Evolutionary conservation across 768 basidiomycete species (phyloP).

Genomic region (Boletellus sp.): DNA sequence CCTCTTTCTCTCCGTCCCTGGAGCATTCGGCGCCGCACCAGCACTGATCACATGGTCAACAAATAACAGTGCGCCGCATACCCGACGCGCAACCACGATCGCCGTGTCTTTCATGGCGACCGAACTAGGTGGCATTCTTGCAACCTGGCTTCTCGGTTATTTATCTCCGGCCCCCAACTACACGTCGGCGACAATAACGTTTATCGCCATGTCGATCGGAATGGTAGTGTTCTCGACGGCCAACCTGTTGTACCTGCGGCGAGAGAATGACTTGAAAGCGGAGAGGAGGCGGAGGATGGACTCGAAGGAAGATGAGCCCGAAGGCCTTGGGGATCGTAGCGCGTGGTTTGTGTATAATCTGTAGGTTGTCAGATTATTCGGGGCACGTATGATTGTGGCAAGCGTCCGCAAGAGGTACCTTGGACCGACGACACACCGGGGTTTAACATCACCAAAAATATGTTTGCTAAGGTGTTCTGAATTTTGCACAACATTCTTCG

Average conservation of each 20-base stretch:
- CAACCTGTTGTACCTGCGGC: slow-evolving; percentile 40
- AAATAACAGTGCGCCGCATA: slow-evolving; percentile 58
- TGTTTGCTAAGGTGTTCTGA: slow-evolving; percentile 54
- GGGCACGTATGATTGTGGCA: no score
- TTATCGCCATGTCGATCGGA: slow-evolving; percentile 35
- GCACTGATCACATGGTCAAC: slow-evolving; percentile 56
- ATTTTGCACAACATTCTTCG: slow-evolving; percentile 39
- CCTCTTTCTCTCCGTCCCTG: slow-evolving; percentile 53
- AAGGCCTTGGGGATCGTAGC: slow-evolving; percentile 45
- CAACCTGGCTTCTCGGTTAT: slow-evolving; percentile 55
- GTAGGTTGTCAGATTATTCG: slow-evolving; percentile 14
- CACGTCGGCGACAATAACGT: slow-evolving; percentile 40
- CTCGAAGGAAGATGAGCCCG: slow-evolving; percentile 35
- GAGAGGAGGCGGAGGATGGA: slow-evolving; percentile 28
- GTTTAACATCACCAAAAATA: no score
- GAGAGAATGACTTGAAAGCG: slow-evolving; percentile 46
- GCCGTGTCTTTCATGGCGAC: slow-evolving; percentile 52
- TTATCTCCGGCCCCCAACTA: slow-evolving; percentile 50
- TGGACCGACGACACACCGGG: no score
- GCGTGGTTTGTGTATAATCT: slow-evolving; percentile 55
- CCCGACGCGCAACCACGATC: slow-evolving; percentile 54
- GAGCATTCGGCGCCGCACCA: slow-evolving; percentile 48
- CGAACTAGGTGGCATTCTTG: slow-evolving; percentile 55
- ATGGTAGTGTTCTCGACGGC: slow-evolving; percentile 35
- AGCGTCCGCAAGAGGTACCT: no score